Conservation (phyloP, 139 green algal species). For the Micractinium sp. region DNA sequence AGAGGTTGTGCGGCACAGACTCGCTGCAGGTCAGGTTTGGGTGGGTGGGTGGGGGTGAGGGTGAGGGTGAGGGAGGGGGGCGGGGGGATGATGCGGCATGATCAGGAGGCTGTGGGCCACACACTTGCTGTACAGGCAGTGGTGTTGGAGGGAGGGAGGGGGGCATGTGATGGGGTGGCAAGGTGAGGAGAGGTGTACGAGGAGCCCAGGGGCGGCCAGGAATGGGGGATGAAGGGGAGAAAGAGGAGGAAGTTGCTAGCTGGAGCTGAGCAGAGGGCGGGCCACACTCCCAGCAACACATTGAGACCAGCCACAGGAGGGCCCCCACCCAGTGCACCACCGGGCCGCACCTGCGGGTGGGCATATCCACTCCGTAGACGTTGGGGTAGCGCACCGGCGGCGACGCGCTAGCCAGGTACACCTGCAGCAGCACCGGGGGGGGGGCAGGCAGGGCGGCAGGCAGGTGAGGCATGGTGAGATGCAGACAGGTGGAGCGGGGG, state of each 20-base stretch:
- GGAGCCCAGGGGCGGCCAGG: too few species aligned
- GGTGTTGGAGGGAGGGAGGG: neutral
- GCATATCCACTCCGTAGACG: constrained; percentile 99
- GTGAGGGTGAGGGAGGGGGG: too few species aligned
- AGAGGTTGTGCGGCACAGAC: neutral
- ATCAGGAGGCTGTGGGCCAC: too few species aligned
- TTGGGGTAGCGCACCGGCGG: constrained; percentile 96
- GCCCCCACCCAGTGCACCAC: neutral
- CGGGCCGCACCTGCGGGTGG: constrained; percentile 55
- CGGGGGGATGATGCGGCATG: too few species aligned
- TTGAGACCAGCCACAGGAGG: too few species aligned
- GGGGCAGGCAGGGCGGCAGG: neutral
- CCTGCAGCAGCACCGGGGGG: constrained; percentile 38
- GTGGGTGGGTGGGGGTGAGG: too few species aligned
- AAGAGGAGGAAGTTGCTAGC: neutral
- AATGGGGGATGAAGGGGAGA: neutral
- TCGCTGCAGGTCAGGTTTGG: too few species aligned
- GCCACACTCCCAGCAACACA: too few species aligned
- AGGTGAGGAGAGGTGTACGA: neutral
- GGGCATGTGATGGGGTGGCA: neutral
- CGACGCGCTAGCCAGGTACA: constrained; percentile 95
- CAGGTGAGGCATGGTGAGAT: neutral
- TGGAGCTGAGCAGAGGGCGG: neutral
- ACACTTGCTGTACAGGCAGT: too few species aligned
- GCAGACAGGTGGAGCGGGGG: neutral